Percentiles rank a stretch among this genome's conserved stretches.
Evolutionary conservation across 129 eudicot species (phyloP).

Genomic region (Tagetes erecta): DNA sequence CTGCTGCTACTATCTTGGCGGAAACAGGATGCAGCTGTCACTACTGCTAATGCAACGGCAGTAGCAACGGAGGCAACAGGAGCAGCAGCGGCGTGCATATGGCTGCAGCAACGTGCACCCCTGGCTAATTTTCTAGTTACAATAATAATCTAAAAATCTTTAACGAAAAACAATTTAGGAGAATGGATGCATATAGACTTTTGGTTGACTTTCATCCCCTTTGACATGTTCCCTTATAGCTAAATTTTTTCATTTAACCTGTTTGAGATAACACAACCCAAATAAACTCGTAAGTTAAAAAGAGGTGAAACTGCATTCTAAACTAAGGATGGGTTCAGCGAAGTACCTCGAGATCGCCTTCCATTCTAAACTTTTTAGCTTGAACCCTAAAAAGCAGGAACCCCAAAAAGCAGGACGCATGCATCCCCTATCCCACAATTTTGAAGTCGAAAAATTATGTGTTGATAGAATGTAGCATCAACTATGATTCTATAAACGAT

Average conservation of each 20-base stretch:
- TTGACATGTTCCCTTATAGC: background rate
- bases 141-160: too few relatives aligned
- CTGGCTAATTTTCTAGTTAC: too few relatives aligned
- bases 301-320: background rate
- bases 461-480: background rate
- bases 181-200: too few relatives aligned
- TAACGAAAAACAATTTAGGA: too few relatives aligned
- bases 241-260: background rate
- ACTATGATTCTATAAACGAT: background rate
- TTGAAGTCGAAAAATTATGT: background rate
- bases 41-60: too few relatives aligned
- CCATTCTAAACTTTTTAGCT: slow-evolving; percentile 79
- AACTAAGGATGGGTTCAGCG: slow-evolving; percentile 17
- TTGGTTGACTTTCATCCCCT: too few relatives aligned
- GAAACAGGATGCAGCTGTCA: too few relatives aligned
- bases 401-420: slow-evolving; percentile 96
- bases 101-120: too few relatives aligned
- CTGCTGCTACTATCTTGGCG: too few relatives aligned
- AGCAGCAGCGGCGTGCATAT: too few relatives aligned
- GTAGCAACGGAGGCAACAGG: too few relatives aligned
- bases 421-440: slow-evolving; percentile 62
- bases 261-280: background rate
- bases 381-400: slow-evolving; percentile 58
- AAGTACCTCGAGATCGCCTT: slow-evolving; percentile 79
- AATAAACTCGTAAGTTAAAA: background rate